phyloP scores from a whole-genome alignment of 1,139 yeast genomes.

The Ogataea hybrid region DNA sequence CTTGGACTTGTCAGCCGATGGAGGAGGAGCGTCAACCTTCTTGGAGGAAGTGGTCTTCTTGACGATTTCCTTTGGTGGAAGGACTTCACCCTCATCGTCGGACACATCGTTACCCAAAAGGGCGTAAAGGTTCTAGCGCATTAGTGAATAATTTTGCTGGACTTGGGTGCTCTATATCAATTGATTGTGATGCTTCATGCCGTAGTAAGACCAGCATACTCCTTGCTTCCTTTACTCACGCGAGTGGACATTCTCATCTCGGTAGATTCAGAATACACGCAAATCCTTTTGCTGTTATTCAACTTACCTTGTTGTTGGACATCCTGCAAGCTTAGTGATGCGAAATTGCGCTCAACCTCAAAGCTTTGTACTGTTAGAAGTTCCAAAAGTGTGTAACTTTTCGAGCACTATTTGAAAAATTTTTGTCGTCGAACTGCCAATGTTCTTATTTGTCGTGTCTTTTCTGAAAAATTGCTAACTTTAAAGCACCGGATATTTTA shows the following conservation, averaged over 20 bases:
- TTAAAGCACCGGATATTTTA: not conserved
- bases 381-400: conserved; percentile 7
- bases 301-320: conserved; percentile 31
- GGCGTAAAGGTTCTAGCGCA: conserved; percentile 47
- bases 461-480: conserved; percentile 1
- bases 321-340: conserved; percentile 15
- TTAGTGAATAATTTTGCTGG: conserved; percentile 2
- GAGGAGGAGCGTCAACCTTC: conserved; percentile 84
- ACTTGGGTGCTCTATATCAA: not conserved
- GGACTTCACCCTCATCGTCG: conserved; percentile 51
- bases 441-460: conserved; percentile 12
- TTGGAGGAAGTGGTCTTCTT: conserved; percentile 83
- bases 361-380: conserved; percentile 6
- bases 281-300: not conserved
- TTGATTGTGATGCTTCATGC: not conserved
- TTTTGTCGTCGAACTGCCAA: conserved; percentile 18
- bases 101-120: conserved; percentile 80
- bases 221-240: not conserved
- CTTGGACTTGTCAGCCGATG: conserved; percentile 76
- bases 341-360: conserved; percentile 7
- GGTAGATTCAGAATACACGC: not conserved
- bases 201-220: not conserved
- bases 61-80: conserved; percentile 68
- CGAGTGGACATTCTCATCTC: not conserved
- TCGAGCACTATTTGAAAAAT: conserved; percentile 15